phyloP scores from a whole-genome alignment of 208 protist genomes.

The Trypanosomatidae sp. region DNA sequence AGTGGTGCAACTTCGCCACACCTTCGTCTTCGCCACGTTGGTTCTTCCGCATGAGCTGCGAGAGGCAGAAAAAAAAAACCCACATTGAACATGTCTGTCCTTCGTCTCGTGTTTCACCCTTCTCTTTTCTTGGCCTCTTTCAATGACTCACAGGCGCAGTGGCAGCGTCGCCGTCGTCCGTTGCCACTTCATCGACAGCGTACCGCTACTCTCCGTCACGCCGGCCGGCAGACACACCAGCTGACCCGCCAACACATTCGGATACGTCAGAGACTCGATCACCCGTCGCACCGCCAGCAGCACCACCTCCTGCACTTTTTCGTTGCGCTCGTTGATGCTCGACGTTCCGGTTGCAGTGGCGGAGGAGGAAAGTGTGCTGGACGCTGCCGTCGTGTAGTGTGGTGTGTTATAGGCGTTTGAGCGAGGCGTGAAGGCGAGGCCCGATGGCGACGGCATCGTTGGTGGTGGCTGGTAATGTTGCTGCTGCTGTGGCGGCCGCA shows the following conservation, averaged over 20 bases:
- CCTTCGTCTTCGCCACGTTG: no score
- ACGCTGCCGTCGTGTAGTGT: no score
- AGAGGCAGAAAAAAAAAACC: no score
- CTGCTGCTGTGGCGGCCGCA: slow-evolving; percentile 9
- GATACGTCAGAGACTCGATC: slow-evolving; percentile 65
- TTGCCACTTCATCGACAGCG: slow-evolving; percentile 38
- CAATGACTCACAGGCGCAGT: slow-evolving; percentile 45
- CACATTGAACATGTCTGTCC: no score
- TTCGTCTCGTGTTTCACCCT: neutral
- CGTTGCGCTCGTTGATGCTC: slow-evolving; percentile 38
- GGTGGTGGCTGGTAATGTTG: no score
- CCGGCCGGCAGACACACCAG: slow-evolving; percentile 8
- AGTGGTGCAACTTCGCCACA: no score
- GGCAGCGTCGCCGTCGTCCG: slow-evolving; percentile 51
- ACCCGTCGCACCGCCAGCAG: slow-evolving; percentile 53
- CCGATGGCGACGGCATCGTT: no score
- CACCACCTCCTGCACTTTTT: slow-evolving; percentile 79
- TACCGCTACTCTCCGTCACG: neutral
- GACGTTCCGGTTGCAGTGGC: slow-evolving; percentile 8
- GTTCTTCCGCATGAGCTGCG: no score
- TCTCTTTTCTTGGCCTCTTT: no score
- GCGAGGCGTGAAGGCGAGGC: no score
- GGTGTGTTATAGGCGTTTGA: no score
- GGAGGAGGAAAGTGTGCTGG: no score
- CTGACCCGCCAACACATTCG: slow-evolving; percentile 52